Evolutionary conservation across 768 basidiomycete species (phyloP).

Genomic region (Pseudohyphozyma bogoriensis): DNA sequence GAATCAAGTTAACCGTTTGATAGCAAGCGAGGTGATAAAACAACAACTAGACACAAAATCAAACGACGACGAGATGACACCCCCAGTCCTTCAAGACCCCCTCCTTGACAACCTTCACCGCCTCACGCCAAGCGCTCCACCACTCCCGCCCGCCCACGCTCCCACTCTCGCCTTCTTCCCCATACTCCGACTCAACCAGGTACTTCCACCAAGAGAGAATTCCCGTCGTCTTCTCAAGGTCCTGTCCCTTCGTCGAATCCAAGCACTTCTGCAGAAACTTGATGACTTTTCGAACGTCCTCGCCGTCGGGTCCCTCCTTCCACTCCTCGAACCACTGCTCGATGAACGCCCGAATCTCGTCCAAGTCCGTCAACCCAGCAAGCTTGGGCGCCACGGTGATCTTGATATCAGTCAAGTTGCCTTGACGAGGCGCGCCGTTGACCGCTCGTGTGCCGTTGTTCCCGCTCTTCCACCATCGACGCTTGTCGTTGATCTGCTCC

Average conservation of each 20-base stretch:
- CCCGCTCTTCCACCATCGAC: neutral
- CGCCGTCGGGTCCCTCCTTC: constrained; percentile 54
- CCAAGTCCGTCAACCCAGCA: constrained; percentile 45
- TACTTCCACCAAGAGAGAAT: constrained; percentile 76
- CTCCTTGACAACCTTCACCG: neutral
- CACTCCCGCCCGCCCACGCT: too few relatives aligned
- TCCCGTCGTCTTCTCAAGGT: constrained; percentile 59
- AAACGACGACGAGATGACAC: too few relatives aligned
- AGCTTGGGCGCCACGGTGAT: neutral
- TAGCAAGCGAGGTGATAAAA: too few relatives aligned
- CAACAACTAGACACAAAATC: too few relatives aligned
- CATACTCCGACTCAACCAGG: constrained; percentile 40
- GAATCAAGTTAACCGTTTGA: too few relatives aligned
- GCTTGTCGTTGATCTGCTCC: neutral
- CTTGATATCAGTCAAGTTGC: neutral
- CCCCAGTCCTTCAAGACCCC: constrained; percentile 4
- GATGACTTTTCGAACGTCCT: constrained; percentile 64
- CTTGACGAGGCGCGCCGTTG: neutral
- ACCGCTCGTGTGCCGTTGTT: neutral
- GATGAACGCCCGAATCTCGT: constrained; percentile 62
- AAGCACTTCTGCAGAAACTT: constrained; percentile 62
- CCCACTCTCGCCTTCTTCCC: neutral
- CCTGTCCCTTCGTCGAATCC: constrained; percentile 48
- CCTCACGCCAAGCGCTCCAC: constrained; percentile 19
- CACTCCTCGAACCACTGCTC: constrained; percentile 66